Conservation (phyloP, 495 filamentous ascomycete genomes). For the Hypoxylon cercidicola region DNA sequence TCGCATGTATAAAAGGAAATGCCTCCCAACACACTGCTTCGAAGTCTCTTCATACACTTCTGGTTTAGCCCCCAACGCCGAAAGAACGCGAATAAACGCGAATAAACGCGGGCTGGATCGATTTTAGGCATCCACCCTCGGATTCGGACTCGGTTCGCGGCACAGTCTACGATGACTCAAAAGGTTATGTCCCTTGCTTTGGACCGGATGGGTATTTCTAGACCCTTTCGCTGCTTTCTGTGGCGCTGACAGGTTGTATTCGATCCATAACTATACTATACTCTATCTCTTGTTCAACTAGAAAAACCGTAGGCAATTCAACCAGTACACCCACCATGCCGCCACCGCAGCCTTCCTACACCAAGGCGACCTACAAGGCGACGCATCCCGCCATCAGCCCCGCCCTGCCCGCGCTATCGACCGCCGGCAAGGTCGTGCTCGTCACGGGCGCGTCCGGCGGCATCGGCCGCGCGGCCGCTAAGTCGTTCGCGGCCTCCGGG, state of each 20-base stretch:
- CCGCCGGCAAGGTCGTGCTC: slow-evolving; percentile 50
- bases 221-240: too few species aligned
- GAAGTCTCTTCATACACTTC: neutral
- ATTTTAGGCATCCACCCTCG: neutral
- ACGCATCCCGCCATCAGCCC: slow-evolving; percentile 54
- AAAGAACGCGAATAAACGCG: too few species aligned
- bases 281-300: too few species aligned
- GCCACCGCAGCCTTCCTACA: slow-evolving; percentile 10
- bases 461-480: slow-evolving; percentile 54
- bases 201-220: too few species aligned
- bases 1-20: too few species aligned
- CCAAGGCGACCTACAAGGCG: slow-evolving; percentile 37
- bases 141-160: too few species aligned
- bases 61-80: neutral
- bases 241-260: too few species aligned
- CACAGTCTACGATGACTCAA: neutral
- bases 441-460: slow-evolving; percentile 60
- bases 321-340: too few species aligned
- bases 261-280: too few species aligned
- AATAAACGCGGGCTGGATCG: neutral
- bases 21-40: too few species aligned
- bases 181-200: neutral
- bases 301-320: too few species aligned
- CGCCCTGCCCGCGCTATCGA: slow-evolving; percentile 18
- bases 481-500: slow-evolving; percentile 55